Conservation (phyloP, 441 rosid genomes). For the Brassica balearica region DNA sequence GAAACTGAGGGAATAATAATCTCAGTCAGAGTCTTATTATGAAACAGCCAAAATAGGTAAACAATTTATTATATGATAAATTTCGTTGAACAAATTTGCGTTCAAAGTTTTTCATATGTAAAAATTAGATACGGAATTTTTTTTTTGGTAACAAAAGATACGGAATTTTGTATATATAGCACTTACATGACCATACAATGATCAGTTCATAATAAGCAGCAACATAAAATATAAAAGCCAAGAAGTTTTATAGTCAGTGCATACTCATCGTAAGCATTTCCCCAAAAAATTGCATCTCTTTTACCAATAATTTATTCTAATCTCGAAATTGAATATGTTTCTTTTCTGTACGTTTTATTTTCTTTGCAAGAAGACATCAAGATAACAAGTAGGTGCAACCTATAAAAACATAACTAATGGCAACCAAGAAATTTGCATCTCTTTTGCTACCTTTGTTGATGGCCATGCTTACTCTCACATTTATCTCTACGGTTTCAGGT, state of each 20-base stretch:
- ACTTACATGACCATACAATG: no score
- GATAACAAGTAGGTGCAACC: neutral
- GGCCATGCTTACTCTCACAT: neutral
- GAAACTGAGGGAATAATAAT: no score
- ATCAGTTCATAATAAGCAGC: no score
- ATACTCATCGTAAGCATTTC: no score
- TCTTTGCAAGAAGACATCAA: neutral
- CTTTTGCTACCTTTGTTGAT: conserved; percentile 5
- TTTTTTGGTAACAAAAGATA: no score
- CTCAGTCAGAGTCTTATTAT: no score
- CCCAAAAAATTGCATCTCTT: no score
- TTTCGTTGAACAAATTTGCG: neutral
- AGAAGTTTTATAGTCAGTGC: no score
- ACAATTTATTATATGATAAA: neutral
- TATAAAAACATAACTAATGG: neutral
- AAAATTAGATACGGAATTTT: no score
- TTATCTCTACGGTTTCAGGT: neutral
- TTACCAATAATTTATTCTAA: neutral
- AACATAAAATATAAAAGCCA: no score
- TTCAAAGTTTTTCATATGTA: no score
- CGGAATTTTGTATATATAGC: no score
- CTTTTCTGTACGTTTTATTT: neutral
- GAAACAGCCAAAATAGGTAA: neutral
- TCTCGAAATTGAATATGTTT: neutral
- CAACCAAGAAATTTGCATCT: neutral